Conservation (phyloP, 257 asterid genomes). For the Scutellaria minor region DNA sequence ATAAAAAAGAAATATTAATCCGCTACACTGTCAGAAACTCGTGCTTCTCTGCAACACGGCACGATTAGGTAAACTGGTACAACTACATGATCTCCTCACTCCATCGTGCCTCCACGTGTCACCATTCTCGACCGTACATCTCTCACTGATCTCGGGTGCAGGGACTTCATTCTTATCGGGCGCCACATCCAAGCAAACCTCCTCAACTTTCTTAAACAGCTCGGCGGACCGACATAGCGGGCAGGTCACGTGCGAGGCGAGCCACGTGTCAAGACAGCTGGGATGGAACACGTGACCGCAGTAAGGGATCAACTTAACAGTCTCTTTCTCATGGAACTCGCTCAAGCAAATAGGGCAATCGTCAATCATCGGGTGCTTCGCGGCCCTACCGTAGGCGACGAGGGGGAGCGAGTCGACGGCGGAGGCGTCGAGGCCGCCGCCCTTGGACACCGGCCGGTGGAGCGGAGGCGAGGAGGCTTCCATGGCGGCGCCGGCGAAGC, state of each 20-base stretch:
- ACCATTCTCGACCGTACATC: conserved; percentile 39
- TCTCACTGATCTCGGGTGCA: not conserved
- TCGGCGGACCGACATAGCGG: conserved; percentile 77
- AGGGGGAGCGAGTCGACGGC: conserved; percentile 54
- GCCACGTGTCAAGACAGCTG: conserved; percentile 82
- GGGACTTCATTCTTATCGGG: conserved; percentile 19
- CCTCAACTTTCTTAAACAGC: conserved; percentile 46
- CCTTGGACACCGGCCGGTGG: conserved; percentile 28
- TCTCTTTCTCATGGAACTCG: conserved; percentile 61
- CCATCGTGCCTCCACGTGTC: conserved; percentile 39
- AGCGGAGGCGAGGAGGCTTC: conserved; percentile 9
- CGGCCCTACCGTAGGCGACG: conserved; percentile 49
- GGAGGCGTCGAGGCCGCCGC: conserved; percentile 52
- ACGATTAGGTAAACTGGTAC: conserved; percentile 12
- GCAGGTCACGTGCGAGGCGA: conserved; percentile 72
- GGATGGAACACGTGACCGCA: conserved; percentile 88
- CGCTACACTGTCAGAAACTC: conserved; percentile 41
- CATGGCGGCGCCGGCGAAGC: conserved; percentile 37
- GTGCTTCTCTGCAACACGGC: conserved; percentile 37
- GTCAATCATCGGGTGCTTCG: conserved; percentile 52
- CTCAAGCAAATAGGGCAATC: conserved; percentile 74
- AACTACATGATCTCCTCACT: conserved; percentile 20
- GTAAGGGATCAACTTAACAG: conserved; percentile 64
- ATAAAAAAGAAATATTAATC: not conserved
- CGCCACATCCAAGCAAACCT: conserved; percentile 54